Conservation (phyloP, 2,329 filamentous ascomycete genomes). For the Sclerotinia spermophila region DNA sequence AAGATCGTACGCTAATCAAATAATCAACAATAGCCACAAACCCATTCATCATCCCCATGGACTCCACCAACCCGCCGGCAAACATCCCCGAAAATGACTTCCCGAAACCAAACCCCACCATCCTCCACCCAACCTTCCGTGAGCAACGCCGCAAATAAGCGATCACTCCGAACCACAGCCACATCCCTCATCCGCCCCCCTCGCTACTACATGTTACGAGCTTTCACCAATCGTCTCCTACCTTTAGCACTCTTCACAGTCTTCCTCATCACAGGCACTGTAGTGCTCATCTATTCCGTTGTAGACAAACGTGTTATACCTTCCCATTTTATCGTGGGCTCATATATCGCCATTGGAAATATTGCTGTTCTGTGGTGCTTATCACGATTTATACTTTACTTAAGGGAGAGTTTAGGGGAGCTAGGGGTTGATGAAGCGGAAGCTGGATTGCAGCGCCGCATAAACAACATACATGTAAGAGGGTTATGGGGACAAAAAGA, state of each 20-base stretch:
- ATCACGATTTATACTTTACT: neutral
- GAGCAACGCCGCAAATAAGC: neutral
- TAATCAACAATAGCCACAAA: neutral
- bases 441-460: neutral
- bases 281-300: neutral
- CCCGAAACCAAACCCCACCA: neutral
- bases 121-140: neutral
- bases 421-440: neutral
- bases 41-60: neutral
- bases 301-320: neutral
- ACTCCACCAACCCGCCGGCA: neutral
- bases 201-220: neutral
- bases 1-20: neutral
- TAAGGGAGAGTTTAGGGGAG: neutral
- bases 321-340: neutral
- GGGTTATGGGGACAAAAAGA: neutral
- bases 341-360: neutral
- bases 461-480: accelerated
- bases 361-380: neutral
- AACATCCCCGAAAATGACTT: neutral
- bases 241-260: neutral
- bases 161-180: neutral
- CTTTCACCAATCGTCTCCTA: neutral
- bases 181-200: neutral
- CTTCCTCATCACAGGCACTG: neutral